Conservation (phyloP, 345 rosid species). For the Moricandia arvensis region DNA sequence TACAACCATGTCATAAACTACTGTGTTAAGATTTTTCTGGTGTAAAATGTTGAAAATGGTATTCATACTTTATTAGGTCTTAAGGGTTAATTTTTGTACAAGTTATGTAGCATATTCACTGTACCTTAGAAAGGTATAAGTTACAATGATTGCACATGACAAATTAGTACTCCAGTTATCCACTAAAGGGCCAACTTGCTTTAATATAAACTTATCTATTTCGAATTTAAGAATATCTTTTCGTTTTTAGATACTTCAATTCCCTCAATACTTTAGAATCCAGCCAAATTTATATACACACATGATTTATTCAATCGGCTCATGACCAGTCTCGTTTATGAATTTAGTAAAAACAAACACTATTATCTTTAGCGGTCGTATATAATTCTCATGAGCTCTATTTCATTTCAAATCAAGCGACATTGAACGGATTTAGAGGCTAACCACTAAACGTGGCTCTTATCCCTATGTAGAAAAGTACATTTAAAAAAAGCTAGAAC, state of each 20-base stretch:
- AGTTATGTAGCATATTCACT: slow-evolving; percentile 25
- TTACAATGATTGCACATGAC: slow-evolving; percentile 30
- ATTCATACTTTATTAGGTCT: neutral
- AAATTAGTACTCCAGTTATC: slow-evolving; percentile 24
- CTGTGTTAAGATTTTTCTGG: neutral
- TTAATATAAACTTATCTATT: slow-evolving; percentile 16
- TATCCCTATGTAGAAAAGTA: neutral
- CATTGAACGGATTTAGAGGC: neutral
- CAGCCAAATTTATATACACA: slow-evolving; percentile 1
- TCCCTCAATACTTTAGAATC: slow-evolving; percentile 7
- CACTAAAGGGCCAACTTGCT: slow-evolving; percentile 24
- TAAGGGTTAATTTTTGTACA: neutral
- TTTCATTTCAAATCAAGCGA: neutral
- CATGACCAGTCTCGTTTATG: neutral
- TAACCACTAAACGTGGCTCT: slow-evolving; percentile 1
- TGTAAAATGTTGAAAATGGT: neutral
- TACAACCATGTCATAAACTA: neutral
- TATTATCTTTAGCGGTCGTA: neutral
- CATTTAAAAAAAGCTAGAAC: slow-evolving; percentile 1
- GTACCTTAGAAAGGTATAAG: slow-evolving; percentile 23
- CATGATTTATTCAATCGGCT: neutral
- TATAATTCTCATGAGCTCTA: neutral
- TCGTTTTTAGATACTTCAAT: neutral
- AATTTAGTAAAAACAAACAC: neutral
- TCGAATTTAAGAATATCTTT: slow-evolving; percentile 23